Conservation (phyloP, 306 rosid species). For the Cucurbita argyrosperma region DNA sequence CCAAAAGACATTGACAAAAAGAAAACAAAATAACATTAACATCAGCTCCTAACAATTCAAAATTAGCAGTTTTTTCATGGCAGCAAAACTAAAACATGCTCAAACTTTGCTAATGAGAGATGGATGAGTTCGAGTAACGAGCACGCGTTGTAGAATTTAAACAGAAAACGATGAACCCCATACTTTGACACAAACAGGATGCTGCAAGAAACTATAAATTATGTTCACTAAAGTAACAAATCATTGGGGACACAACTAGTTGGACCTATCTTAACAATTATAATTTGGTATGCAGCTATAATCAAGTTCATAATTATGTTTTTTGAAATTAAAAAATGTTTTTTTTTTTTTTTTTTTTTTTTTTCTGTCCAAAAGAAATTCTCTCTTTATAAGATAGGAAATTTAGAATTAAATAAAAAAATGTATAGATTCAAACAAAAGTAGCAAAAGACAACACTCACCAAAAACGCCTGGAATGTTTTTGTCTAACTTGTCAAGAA, state of each 20-base stretch:
- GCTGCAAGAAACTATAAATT: background rate
- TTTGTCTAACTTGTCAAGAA: conserved; percentile 24
- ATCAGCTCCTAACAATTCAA: background rate
- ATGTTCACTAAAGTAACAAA: background rate
- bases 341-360: background rate
- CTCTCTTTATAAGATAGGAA: background rate
- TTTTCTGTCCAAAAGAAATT: background rate
- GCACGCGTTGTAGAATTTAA: background rate
- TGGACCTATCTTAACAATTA: background rate
- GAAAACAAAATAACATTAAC: background rate
- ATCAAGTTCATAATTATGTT: background rate
- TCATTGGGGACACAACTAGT: background rate
- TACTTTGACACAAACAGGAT: background rate
- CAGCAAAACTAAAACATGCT: background rate
- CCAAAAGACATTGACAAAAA: background rate
- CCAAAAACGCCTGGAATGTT: background rate
- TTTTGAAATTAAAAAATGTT: background rate
- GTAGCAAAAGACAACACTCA: background rate
- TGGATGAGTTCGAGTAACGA: background rate
- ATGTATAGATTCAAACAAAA: background rate
- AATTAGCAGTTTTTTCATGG: background rate
- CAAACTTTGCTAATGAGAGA: background rate
- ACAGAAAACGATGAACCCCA: background rate
- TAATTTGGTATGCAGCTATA: background rate
- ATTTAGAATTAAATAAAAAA: background rate